These are phyloP conservation scores for Ustilago shanxiensis DNA, from an alignment of 1,284 basidiomycete species.

Conservation along the genomic window DNA sequence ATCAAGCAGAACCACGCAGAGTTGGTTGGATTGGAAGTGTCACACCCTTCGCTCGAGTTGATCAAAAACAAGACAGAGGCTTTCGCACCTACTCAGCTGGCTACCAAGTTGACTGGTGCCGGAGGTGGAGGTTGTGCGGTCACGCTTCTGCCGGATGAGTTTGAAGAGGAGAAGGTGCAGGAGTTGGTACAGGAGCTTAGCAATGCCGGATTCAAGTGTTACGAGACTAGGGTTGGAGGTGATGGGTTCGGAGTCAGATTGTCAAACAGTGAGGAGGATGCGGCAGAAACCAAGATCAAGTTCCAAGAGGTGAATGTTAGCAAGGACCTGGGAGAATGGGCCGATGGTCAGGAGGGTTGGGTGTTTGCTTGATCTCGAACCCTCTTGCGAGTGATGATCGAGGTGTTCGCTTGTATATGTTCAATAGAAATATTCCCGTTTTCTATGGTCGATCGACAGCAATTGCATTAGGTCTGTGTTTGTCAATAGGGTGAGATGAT, in stretches of 20 bases:
- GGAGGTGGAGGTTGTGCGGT: slow-evolving; percentile 99
- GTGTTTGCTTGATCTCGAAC: slow-evolving; percentile 20
- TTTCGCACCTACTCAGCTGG: slow-evolving; percentile 75
- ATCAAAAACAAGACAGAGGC: slow-evolving; percentile 81
- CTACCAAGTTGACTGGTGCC: slow-evolving; percentile 97
- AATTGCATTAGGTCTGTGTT: neutral
- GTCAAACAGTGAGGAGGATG: slow-evolving; percentile 31
- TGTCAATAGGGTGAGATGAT: neutral
- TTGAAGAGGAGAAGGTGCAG: slow-evolving; percentile 49
- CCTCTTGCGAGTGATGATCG: too few relatives aligned
- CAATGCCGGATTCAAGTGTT: slow-evolving; percentile 81
- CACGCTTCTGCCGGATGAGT: slow-evolving; percentile 89
- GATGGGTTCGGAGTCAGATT: slow-evolving; percentile 87
- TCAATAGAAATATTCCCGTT: neutral
- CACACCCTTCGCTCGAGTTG: slow-evolving; percentile 86
- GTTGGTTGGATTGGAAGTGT: slow-evolving; percentile 89
- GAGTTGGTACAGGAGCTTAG: slow-evolving; percentile 50
- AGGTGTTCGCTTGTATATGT: neutral
- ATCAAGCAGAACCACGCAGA: slow-evolving; percentile 91
- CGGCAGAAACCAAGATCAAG: slow-evolving; percentile 21
- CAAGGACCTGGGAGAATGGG: slow-evolving; percentile 35
- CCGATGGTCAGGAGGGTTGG: slow-evolving; percentile 26
- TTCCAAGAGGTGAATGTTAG: slow-evolving; percentile 29
- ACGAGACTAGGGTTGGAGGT: slow-evolving; percentile 92
- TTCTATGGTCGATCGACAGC: neutral